A percentile compares a stretch with the other conserved stretches of the same genome.
Conservation (phyloP, 2,329 filamentous ascomycete species). For the Raffaelea deltoideospora region DNA sequence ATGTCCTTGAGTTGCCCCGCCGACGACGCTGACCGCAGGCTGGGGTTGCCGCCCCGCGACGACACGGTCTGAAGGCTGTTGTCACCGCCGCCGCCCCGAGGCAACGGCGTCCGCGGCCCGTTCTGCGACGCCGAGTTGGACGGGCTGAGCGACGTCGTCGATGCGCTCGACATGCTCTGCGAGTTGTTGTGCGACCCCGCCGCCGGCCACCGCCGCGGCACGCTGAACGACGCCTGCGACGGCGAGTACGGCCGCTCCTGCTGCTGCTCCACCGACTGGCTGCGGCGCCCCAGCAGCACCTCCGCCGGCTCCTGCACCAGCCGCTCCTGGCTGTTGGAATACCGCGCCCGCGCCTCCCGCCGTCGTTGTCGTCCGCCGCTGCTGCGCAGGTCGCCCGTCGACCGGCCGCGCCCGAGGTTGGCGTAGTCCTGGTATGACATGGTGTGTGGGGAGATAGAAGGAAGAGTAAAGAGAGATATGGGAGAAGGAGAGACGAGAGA, state of each 20-base stretch:
- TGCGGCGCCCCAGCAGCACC: not conserved
- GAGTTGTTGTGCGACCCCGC: no score
- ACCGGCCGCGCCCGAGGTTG: no score
- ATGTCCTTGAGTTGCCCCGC: constrained; percentile 3
- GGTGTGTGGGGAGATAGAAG: no score
- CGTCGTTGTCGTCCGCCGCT: no score
- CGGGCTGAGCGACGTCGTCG: constrained; percentile 9
- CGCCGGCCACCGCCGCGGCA: constrained; percentile 8
- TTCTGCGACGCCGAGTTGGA: constrained; percentile 12
- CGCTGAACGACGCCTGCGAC: constrained; percentile 11
- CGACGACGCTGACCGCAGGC: not conserved
- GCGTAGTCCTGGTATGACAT: no score
- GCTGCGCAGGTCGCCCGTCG: no score
- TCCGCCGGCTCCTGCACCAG: no score
- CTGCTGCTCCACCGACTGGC: not conserved
- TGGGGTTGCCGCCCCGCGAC: not conserved
- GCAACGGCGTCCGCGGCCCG: constrained; percentile 1
- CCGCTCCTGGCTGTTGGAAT: no score
- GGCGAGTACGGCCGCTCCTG: constrained; percentile 11
- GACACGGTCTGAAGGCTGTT: not conserved
- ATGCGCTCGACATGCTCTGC: constrained; percentile 7
- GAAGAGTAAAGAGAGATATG: no score
- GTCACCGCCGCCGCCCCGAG: no score
- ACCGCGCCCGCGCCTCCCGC: no score
- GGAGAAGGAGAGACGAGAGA: no score